These are phyloP conservation scores for Chaetomium sp. DNA, from an alignment of 2,329 filamentous ascomycete genomes.

Conservation along the genomic window DNA sequence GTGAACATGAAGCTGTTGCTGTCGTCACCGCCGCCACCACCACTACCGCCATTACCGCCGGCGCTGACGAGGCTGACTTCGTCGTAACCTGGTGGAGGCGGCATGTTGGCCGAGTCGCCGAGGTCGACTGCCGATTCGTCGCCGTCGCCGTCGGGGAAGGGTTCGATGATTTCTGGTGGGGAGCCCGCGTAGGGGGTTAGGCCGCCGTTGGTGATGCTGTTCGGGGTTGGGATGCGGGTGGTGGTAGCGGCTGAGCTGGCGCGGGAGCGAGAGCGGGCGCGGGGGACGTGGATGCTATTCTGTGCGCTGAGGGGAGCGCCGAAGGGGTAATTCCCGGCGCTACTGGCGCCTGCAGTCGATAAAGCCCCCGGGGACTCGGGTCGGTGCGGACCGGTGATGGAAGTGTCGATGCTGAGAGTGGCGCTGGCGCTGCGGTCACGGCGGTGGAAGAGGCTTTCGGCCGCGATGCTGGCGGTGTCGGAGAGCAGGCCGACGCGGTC, in stretches of 20 bases:
- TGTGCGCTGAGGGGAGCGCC: constrained; percentile 26
- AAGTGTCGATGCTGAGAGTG: constrained; percentile 44
- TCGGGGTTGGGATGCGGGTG: constrained; percentile 25
- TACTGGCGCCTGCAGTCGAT: constrained; percentile 14
- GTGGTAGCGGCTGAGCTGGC: constrained; percentile 39
- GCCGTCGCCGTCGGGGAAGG: background rate
- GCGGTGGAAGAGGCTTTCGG: constrained; percentile 30
- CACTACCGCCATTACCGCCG: too few species aligned
- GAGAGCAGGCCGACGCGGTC: constrained; percentile 66
- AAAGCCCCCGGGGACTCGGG: constrained; percentile 19
- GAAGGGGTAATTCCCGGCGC: constrained; percentile 14
- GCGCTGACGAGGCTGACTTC: constrained; percentile 27
- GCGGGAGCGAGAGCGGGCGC: constrained; percentile 13
- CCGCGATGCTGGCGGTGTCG: constrained; percentile 59
- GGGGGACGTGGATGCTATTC: too few species aligned
- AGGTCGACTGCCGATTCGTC: constrained; percentile 38
- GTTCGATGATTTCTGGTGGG: constrained; percentile 46
- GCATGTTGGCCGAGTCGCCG: constrained; percentile 36
- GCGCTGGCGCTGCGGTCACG: constrained; percentile 48
- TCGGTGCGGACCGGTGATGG: constrained; percentile 22
- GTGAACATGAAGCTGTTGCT: constrained; percentile 18
- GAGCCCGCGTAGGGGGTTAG: constrained; percentile 31
- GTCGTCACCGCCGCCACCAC: too few species aligned
- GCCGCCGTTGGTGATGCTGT: constrained; percentile 3
- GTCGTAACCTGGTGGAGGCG: constrained; percentile 48